phyloP scores from a whole-genome alignment of 1,284 basidiomycete species.

The Pseudozyma pruni region DNA sequence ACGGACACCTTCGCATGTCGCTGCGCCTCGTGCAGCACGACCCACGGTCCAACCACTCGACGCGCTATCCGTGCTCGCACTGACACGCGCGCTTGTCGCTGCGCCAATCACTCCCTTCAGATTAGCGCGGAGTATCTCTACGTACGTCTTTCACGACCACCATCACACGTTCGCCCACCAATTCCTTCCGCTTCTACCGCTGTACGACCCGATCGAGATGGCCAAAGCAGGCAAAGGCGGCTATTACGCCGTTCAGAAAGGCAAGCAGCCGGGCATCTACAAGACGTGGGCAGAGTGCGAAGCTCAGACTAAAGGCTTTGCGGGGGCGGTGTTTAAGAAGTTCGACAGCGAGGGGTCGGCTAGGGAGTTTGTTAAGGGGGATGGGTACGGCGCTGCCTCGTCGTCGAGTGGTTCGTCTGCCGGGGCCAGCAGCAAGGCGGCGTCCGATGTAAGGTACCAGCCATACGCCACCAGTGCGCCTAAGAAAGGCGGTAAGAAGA shows the following conservation, averaged over 20 bases:
- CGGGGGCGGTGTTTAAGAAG: slow-evolving; percentile 75
- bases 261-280: slow-evolving; percentile 59
- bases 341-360: slow-evolving; percentile 74
- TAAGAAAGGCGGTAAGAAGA: background rate
- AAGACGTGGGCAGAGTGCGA: slow-evolving; percentile 72
- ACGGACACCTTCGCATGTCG: slow-evolving; percentile 14
- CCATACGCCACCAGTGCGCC: background rate
- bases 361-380: slow-evolving; percentile 22
- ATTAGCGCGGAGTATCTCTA: too few relatives aligned
- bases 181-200: background rate
- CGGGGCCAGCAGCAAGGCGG: too few relatives aligned
- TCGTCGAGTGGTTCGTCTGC: too few relatives aligned
- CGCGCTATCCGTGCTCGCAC: background rate
- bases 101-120: background rate
- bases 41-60: background rate
- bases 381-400: slow-evolving; percentile 11
- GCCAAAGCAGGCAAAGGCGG: slow-evolving; percentile 23
- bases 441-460: background rate
- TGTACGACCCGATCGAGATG: slow-evolving; percentile 7
- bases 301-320: slow-evolving; percentile 74
- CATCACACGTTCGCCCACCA: slow-evolving; percentile 3
- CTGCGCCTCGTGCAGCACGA: background rate
- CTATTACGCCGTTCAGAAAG: slow-evolving; percentile 59
- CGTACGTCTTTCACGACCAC: background rate
- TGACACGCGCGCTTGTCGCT: background rate